Evolutionary conservation across 1,284 basidiomycete genomes (phyloP), one percentile per base, ranked within the genome.

Genomic region (Rhodotorula sp.): DNA sequence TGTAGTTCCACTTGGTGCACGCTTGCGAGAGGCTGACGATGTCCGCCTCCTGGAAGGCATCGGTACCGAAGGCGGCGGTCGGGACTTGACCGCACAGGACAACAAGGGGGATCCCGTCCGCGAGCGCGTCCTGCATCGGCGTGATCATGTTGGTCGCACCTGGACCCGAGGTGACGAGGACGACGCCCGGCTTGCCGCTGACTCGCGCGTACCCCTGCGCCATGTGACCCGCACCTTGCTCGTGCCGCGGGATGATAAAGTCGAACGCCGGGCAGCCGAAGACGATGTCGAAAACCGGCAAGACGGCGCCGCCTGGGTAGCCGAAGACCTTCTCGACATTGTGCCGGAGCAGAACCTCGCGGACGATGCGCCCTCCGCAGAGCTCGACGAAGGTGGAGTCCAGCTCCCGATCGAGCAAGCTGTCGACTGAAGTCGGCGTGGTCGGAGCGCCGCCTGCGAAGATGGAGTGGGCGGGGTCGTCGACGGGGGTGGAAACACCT

Each of bases 1-100:
- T 97, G 76, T 98, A 95, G 82, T 99, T 99, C 96, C 96, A 99
- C 83, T 99, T 99, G 39, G 97, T 98, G 85, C 96, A 99, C 77
- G 90, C 90, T 74, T 96, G 86, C 64, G 93, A 97, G 81, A 99
- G 99, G 66, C 97, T 96, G 72, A 99, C 87, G 65, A 98, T 84
- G 80, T 99, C 97, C 57, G 96, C 96, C 83, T 99, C 96, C 82
- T 99, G 96, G 87, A 99, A 99, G 5, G 93, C 91, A 81, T 99
- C 96, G 5, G 92, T 95, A 47, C 96, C 97, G 71, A 99, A 98
- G 66, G 93, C 90, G 23, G 91, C 91, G 14, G 95, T 98, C 2
- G 97, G 96, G 52, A 99, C 96, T 85, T 99, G 96, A 15, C 97
- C 96, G 68, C 90, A 89, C 84, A 99, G 97, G 12, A 99, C 96